phyloP scores from a whole-genome alignment of 2,329 filamentous ascomycete species.

The Clarireedia sp. region DNA sequence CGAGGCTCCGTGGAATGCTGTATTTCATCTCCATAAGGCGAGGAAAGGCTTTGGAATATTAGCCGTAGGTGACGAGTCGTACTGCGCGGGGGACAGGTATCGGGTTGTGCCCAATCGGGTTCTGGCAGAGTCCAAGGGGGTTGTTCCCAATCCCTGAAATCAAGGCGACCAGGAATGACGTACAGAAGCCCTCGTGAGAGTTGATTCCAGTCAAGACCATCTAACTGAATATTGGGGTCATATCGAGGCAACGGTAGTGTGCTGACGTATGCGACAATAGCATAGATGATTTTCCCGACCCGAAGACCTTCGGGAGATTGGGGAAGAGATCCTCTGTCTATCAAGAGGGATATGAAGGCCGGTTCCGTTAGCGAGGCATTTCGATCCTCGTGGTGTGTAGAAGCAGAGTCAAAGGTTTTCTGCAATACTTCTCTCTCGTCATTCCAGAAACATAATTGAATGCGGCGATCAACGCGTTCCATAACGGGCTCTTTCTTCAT shows the following conservation, averaged over 20 bases:
- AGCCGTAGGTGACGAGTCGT: background rate
- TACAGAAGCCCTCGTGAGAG: background rate
- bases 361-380: background rate
- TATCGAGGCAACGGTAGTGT: background rate
- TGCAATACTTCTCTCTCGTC: background rate
- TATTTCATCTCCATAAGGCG: background rate
- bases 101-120: background rate
- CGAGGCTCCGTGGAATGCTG: background rate
- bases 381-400: background rate
- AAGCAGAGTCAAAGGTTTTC: background rate
- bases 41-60: background rate
- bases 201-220: background rate
- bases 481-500: background rate
- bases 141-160: background rate
- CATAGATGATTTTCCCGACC: background rate
- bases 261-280: background rate
- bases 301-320: background rate
- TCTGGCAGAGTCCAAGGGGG: too few species aligned
- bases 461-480: background rate
- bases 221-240: background rate
- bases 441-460: background rate
- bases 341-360: background rate
- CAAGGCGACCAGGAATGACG: background rate
- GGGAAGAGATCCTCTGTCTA: background rate
- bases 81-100: background rate